phyloP scores from a whole-genome alignment of 495 filamentous ascomycete species.

The Neurospora cerealis region DNA sequence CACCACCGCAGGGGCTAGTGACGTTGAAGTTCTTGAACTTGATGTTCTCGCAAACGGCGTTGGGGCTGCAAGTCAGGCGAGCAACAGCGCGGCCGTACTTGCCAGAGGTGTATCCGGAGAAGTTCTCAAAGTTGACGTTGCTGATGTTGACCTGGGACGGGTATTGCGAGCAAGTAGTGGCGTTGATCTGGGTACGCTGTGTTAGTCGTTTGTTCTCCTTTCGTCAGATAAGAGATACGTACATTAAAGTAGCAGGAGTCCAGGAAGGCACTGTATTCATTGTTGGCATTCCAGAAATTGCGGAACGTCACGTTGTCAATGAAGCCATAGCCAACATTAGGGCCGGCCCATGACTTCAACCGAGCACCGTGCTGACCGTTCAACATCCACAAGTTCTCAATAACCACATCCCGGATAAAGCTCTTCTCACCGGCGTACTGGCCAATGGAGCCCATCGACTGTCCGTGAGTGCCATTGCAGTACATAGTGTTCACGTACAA shows the following conservation, averaged over 20 bases:
- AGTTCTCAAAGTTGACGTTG: constrained; percentile 44
- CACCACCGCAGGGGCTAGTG: constrained; percentile 35
- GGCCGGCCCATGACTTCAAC: constrained; percentile 47
- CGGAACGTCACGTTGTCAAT: constrained; percentile 51
- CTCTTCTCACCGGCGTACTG: constrained; percentile 44
- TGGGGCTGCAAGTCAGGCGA: constrained; percentile 39
- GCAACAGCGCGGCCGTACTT: constrained; percentile 39
- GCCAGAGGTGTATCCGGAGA: constrained; percentile 43
- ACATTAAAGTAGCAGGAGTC: constrained; percentile 52
- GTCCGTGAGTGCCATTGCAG: constrained; percentile 49
- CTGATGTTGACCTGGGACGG: constrained; percentile 47
- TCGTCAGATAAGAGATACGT: constrained; percentile 14
- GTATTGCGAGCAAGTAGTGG: constrained; percentile 35
- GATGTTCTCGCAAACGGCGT: constrained; percentile 44
- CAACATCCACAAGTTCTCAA: constrained; percentile 47
- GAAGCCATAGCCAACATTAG: constrained; percentile 43
- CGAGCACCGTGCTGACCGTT: constrained; percentile 48
- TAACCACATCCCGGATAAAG: constrained; percentile 42
- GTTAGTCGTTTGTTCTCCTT: neutral
- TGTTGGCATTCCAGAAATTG: constrained; percentile 46
- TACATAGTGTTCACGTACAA: constrained; percentile 47
- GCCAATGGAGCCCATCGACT: constrained; percentile 48
- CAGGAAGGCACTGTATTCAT: constrained; percentile 42
- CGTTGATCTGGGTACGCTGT: constrained; percentile 8
- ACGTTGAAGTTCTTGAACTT: constrained; percentile 40